Evolutionary conservation across 257 asterid species (phyloP).

Genomic region (Solanum microdontum): DNA sequence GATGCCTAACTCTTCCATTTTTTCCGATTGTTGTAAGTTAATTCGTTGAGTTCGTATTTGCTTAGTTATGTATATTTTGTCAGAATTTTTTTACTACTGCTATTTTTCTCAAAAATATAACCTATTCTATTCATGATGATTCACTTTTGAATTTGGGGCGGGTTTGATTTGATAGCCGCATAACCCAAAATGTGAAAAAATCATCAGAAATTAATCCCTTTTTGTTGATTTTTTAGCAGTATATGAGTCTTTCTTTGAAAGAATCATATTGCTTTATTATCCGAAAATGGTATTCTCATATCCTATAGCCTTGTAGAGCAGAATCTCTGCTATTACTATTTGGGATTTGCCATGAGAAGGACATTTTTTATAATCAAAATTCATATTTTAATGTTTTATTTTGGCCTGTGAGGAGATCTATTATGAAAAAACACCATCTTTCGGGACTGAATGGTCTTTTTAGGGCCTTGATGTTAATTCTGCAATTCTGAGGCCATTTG

Average conservation of each 20-base stretch:
- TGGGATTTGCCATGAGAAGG: constrained; percentile 70
- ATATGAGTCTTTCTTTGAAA: background rate
- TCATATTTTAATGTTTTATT: background rate
- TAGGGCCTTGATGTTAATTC: constrained; percentile 36
- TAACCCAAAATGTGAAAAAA: background rate
- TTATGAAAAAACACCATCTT: constrained; percentile 44
- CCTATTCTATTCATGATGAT: background rate
- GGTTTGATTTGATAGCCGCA: background rate
- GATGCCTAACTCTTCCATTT: too few species aligned
- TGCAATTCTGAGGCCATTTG: constrained; percentile 68
- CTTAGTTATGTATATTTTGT: too few species aligned
- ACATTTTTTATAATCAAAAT: constrained; percentile 1
- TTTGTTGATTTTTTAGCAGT: background rate
- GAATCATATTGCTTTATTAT: background rate
- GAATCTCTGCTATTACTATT: constrained; percentile 42
- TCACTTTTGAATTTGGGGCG: background rate
- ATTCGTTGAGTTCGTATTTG: background rate
- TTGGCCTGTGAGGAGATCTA: constrained; percentile 46
- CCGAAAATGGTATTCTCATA: constrained; percentile 43
- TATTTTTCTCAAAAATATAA: too few species aligned
- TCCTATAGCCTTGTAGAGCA: constrained; percentile 70
- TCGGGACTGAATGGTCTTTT: constrained; percentile 63
- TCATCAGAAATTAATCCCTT: constrained; percentile 2
- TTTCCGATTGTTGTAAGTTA: background rate
- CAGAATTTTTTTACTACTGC: too few species aligned